Evolutionary conservation across 2,329 filamentous ascomycete species (phyloP).

Genomic region (Diplodia scrobiculata): DNA sequence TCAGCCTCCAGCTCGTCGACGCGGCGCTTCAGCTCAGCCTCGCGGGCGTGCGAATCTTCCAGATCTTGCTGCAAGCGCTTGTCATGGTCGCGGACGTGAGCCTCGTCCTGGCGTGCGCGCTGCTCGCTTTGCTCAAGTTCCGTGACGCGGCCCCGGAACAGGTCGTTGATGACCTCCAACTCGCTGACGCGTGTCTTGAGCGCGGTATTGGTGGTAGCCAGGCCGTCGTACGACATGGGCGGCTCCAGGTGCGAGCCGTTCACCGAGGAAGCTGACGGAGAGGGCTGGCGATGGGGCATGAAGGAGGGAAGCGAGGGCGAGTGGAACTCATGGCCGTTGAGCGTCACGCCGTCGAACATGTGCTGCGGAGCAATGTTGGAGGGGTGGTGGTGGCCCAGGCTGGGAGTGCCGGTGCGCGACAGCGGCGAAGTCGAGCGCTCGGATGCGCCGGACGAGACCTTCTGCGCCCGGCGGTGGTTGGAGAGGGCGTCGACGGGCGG

Average conservation of each 20-base stretch:
- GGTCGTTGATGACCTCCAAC: conserved; percentile 84
- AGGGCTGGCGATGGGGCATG: conserved; percentile 52
- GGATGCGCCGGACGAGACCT: conserved; percentile 69
- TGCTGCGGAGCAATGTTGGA: conserved; percentile 72
- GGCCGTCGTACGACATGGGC: conserved; percentile 76
- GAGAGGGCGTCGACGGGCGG: conserved; percentile 54
- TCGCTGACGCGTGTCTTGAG: conserved; percentile 96
- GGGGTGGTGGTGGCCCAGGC: conserved; percentile 63
- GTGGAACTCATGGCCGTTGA: conserved; percentile 71
- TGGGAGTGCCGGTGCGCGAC: conserved; percentile 76
- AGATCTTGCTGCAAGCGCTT: conserved; percentile 61
- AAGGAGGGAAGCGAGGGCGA: conserved; percentile 51
- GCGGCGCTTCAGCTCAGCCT: conserved; percentile 78
- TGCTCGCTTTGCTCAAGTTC: conserved; percentile 77
- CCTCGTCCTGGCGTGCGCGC: conserved; percentile 63
- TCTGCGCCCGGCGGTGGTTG: conserved; percentile 69
- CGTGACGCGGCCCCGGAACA: conserved; percentile 67
- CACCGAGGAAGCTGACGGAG: conserved; percentile 60
- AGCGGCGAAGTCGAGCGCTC: conserved; percentile 77
- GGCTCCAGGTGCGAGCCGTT: conserved; percentile 67
- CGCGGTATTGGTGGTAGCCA: conserved; percentile 76
- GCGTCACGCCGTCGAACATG: conserved; percentile 70
- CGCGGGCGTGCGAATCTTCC: conserved; percentile 75
- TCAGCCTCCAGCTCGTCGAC: conserved; percentile 64
- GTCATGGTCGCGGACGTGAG: conserved; percentile 57